A percentile compares a stretch with the other conserved stretches of the same genome.
Evolutionary conservation across 2,329 filamentous ascomycete species (phyloP).

Genomic region (Hymenoscyphus infarciens): DNA sequence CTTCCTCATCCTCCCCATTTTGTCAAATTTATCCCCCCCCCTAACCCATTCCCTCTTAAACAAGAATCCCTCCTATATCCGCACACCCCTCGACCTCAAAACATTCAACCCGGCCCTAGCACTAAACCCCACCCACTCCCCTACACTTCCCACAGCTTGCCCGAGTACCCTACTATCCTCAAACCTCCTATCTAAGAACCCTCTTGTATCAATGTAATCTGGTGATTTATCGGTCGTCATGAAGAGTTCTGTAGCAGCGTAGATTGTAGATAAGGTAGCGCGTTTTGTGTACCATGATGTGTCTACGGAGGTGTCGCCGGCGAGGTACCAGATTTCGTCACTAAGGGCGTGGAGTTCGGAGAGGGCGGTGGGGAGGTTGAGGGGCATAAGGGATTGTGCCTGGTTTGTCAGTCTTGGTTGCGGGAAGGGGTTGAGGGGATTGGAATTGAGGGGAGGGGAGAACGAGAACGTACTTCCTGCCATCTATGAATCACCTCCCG

Average conservation of each 20-base stretch:
- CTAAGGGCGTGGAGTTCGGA: constrained; percentile 75
- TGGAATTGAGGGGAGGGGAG: background rate
- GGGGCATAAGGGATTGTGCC: constrained; percentile 85
- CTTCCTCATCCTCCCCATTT: background rate
- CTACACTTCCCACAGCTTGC: constrained; percentile 57
- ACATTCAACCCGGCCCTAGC: constrained; percentile 74
- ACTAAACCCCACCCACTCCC: constrained; percentile 81
- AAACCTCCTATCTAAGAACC: constrained; percentile 70
- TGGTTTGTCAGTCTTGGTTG: constrained; percentile 13
- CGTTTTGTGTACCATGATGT: constrained; percentile 82
- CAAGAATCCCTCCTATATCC: constrained; percentile 45
- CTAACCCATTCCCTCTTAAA: background rate
- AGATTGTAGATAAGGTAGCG: constrained; percentile 59
- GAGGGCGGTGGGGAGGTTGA: constrained; percentile 73
- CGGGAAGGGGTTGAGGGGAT: background rate
- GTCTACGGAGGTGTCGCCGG: constrained; percentile 79
- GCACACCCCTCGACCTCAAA: constrained; percentile 80
- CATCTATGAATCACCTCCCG: constrained; percentile 67
- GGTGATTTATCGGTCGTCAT: constrained; percentile 85
- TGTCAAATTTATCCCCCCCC: background rate
- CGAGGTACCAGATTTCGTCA: constrained; percentile 90
- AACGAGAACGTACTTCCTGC: constrained; percentile 67
- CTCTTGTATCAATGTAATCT: constrained; percentile 71
- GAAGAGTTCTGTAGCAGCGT: constrained; percentile 79
- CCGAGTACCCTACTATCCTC: constrained; percentile 64